Base-by-base conservation (phyloP, 228 moss, liverwort and hornwort genomes). In the Sphagnum fallax region DNA sequence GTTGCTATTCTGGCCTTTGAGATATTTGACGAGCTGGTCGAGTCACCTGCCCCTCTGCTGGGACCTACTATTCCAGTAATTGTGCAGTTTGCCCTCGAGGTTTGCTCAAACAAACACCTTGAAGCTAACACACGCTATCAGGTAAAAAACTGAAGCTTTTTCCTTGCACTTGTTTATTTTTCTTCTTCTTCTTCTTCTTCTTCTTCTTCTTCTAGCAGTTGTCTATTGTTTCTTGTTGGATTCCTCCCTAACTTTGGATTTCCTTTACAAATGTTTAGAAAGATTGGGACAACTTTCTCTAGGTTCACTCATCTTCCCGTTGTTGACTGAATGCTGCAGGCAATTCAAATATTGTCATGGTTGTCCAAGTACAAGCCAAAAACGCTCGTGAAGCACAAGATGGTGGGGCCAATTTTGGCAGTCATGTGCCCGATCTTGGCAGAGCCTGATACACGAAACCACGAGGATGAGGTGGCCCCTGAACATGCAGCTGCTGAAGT, bases 401-500 rank as follows among this genome's bases (percentile, higher is more conserved):
- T 98, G 79, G 83, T 92, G 66, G 50, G 74, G 67, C 87, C 84
- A 60, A 92, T 98, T 68, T 70, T 98, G 52, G 70, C 80, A 62
- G 90, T 90, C 51, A 98, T 94, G 74, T 98, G 92, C 76, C 98
- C 92, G 52, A 94, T 98, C 61, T 78, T 98, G 63, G 98, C 98
- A 49, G 98, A 98, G 62, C 86, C 92, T 67, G 87, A 84, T 68
- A 74, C 87, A 60, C 81, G 92, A 51, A 64, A 63, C 10, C 84
- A 84, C 60, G 94, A 92, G 62, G 90, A 89, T 79, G 93, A 98
- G 48, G 85, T 92, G 69, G 81, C 92, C 48, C 88, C 94, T 74
- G 98, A 98, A 79, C 83, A 90, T 70, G 98, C 94, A 12, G 98
- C 94, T 77, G 94, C 94, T 52, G 94, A 98, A 84, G 90, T 94